phyloP scores from a whole-genome alignment of 306 rosid genomes.

The Vicia sativa region DNA sequence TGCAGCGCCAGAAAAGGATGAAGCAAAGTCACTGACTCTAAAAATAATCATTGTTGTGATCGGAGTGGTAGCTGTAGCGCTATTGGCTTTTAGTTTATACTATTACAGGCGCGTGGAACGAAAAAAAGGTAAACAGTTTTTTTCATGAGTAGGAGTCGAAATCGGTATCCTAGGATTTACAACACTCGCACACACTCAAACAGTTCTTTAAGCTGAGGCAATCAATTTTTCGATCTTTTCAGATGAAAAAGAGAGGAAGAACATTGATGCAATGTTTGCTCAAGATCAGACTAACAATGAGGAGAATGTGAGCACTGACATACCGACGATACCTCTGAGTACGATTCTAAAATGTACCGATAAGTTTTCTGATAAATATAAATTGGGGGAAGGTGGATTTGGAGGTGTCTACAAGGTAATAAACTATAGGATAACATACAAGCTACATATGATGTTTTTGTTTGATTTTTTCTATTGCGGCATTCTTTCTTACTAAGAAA shows the following conservation, averaged over 20 bases:
- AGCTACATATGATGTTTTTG: background rate
- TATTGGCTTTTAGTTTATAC: background rate
- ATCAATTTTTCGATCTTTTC: slow-evolving; percentile 15
- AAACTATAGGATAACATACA: slow-evolving; percentile 1
- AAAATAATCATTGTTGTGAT: background rate
- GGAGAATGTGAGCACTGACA: slow-evolving; percentile 34
- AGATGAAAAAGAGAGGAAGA: slow-evolving; percentile 28
- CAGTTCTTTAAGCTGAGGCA: background rate
- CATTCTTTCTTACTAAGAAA: slow-evolving; percentile 26
- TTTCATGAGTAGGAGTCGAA: too few relatives aligned
- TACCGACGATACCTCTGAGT: slow-evolving; percentile 46
- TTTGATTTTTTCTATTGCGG: background rate
- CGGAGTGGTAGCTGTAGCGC: background rate
- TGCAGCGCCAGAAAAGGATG: background rate
- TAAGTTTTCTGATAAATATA: slow-evolving; percentile 37
- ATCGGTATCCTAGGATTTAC: too few relatives aligned
- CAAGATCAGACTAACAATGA: slow-evolving; percentile 26
- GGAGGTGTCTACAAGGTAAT: slow-evolving; percentile 51
- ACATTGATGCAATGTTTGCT: slow-evolving; percentile 34
- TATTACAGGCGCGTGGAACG: background rate
- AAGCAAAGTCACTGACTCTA: background rate
- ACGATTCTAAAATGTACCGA: slow-evolving; percentile 35
- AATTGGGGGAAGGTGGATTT: slow-evolving; percentile 54
- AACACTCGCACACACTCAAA: background rate
- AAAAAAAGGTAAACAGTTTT: background rate